Conservation (phyloP, 169 alveolate genomes). For the Cytauxzoon felis region DNA sequence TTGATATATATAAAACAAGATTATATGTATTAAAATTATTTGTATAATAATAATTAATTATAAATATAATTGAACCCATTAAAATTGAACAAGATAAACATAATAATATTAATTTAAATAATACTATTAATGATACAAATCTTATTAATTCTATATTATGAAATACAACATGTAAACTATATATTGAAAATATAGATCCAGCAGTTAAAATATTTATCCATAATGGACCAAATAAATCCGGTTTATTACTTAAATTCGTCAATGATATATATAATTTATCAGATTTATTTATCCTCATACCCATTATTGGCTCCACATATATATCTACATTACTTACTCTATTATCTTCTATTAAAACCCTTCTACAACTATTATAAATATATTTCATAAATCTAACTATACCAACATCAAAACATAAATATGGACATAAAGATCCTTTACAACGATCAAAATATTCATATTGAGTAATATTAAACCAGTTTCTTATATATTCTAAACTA, state of each 20-base stretch:
- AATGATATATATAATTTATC: slow-evolving; percentile 9
- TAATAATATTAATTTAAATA: background rate
- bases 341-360: no score
- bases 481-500: background rate
- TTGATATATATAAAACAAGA: slow-evolving; percentile 5
- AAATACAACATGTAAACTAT: background rate
- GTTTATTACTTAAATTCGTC: slow-evolving; percentile 21
- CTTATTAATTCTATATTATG: background rate
- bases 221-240: slow-evolving; percentile 44
- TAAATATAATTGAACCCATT: slow-evolving; percentile 19
- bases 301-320: background rate
- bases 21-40: background rate
- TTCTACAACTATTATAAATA: background rate
- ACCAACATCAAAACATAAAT: slow-evolving; percentile 23
- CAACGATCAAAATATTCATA: slow-evolving; percentile 30
- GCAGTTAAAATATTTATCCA: slow-evolving; percentile 41
- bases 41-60: background rate
- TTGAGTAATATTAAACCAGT: slow-evolving; percentile 20
- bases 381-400: background rate
- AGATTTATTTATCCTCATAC: no score
- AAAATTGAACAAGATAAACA: slow-evolving; percentile 25
- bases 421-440: slow-evolving; percentile 28
- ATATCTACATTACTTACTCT: no score
- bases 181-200: slow-evolving; percentile 22
- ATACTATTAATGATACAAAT: slow-evolving; percentile 8